Percentiles rank a stretch among this genome's conserved stretches.
Evolutionary conservation across 2,329 filamentous ascomycete genomes (phyloP).

Genomic region (Talaromyces amestolkiae): DNA sequence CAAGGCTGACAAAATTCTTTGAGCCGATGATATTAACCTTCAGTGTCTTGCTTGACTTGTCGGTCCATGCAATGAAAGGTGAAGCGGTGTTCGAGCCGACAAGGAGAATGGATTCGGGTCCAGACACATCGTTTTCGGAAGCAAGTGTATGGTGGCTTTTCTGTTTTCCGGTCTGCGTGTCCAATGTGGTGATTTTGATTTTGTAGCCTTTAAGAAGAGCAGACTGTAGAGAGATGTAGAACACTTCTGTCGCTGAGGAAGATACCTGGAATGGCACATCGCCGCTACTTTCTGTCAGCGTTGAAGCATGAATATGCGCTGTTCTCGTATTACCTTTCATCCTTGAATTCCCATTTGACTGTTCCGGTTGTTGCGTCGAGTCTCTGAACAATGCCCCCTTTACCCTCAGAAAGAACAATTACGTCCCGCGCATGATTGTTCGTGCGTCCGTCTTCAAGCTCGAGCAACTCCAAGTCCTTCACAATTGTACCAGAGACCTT

Average conservation of each 20-base stretch:
- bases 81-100: slow-evolving; percentile 41
- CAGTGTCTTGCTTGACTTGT: slow-evolving; percentile 43
- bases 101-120: slow-evolving; percentile 40
- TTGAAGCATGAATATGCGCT: neutral
- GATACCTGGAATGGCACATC: slow-evolving; percentile 74
- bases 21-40: slow-evolving; percentile 48
- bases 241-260: slow-evolving; percentile 66
- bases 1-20: slow-evolving; percentile 40
- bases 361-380: slow-evolving; percentile 70
- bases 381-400: slow-evolving; percentile 61
- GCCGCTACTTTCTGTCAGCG: slow-evolving; percentile 47
- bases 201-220: slow-evolving; percentile 66
- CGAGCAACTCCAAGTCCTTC: slow-evolving; percentile 67
- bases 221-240: slow-evolving; percentile 71
- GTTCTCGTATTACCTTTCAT: slow-evolving; percentile 49
- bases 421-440: slow-evolving; percentile 58
- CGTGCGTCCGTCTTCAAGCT: slow-evolving; percentile 58
- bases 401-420: slow-evolving; percentile 63
- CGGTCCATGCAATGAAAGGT: slow-evolving; percentile 46
- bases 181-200: slow-evolving; percentile 71
- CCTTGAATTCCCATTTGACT: slow-evolving; percentile 74
- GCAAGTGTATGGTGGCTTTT: slow-evolving; percentile 68
- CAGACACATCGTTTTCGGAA: slow-evolving; percentile 68
- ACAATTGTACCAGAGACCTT: slow-evolving; percentile 52
- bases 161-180: slow-evolving; percentile 69